Base-by-base conservation (phyloP, 2,329 filamentous ascomycete genomes). In the Penicillium sumatraense region DNA sequence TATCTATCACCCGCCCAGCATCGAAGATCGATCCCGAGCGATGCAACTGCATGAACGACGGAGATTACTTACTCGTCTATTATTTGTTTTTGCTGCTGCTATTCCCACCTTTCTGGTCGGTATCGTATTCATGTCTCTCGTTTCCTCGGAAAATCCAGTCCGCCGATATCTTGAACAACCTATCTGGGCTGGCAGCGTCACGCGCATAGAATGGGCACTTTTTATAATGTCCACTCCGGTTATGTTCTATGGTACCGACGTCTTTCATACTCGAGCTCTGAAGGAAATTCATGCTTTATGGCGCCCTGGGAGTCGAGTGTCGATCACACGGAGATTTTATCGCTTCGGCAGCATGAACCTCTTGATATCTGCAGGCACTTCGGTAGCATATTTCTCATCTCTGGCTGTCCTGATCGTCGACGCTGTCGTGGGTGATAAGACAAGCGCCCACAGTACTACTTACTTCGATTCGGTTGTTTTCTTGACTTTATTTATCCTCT, bases 261-360 rank as follows among this genome's bases (percentile, higher is more conserved):
- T 92, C 2, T 97, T 97, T 72, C 93, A 97, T 68, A 74, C 81
- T 11, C 83, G 90, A 36, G 89, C 91, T 0, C 70, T 92, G 62
- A 95, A 92, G 70, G 93, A 96, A 66, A 77, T 97, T 11, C 81
- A 81, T 57, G 82, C 86, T 0, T 79, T 96, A 59, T 97, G 93
- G 93, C 83, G 89, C 20, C 86, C 79, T 2, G 84, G 86, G 24
- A 96, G 91, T 69, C 85, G 83, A 33, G 88, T 88, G 1, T 89
- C 91, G 0, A 71, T 96, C 3, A 65, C 90, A 14, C 84, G 88
- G 63, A 82, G 93, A 13, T 93, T 97, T 68, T 91, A 92, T 72
- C 87, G 89, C n/a, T 97, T 97, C 67, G 93, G 93, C 8, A 96
- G 92, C 77, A 97, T 97, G 93, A 96, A 96, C 69, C 89, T 96